Conservation (phyloP, 75 land plant genomes). For the Cryptomeria japonica region DNA sequence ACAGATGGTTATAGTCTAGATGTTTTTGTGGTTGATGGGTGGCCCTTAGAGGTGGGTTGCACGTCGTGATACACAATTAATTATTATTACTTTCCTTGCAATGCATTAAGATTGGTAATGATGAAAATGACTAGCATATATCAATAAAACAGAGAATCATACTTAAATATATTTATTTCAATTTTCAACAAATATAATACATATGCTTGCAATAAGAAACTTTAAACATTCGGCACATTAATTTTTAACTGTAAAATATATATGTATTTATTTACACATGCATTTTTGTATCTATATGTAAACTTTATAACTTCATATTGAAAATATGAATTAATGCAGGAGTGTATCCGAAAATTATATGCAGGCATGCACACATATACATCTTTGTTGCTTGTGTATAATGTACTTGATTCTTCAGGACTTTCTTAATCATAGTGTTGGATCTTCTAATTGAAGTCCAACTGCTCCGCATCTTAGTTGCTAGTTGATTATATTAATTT, state of each 20-base stretch:
- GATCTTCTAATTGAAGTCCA: neutral
- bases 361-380: neutral
- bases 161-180: neutral
- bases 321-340: neutral
- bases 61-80: neutral
- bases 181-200: neutral
- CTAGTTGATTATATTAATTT: too few relatives aligned
- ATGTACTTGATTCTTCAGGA: neutral
- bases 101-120: neutral
- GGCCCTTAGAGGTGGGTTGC: constrained; percentile 81
- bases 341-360: neutral
- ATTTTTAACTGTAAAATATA: neutral
- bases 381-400: neutral
- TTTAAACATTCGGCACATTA: neutral
- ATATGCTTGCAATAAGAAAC: neutral
- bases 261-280: neutral
- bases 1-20: constrained; percentile 91
- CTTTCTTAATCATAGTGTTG: neutral
- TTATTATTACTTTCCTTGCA: neutral
- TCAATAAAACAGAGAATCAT: neutral
- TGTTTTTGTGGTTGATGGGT: constrained; percentile 98
- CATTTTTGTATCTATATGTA: neutral
- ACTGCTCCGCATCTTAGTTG: neutral
- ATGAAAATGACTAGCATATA: neutral
- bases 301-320: neutral